These are phyloP conservation scores for Dendrobium catenatum DNA, from an alignment of 106 monocot species.

Conservation along the genomic window DNA sequence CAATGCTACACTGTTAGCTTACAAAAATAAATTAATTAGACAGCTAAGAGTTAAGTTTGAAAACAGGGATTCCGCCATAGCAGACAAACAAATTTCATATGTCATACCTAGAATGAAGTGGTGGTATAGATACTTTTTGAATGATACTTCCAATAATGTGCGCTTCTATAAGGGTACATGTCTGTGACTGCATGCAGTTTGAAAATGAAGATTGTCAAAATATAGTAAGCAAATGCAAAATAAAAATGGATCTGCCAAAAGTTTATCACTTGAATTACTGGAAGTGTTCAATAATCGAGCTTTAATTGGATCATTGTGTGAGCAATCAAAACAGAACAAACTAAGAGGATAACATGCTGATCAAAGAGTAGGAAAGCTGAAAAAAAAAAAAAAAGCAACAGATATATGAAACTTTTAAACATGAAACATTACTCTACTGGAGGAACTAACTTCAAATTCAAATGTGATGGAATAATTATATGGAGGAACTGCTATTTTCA, in stretches of 20 bases:
- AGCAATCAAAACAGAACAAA: background rate
- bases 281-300: background rate
- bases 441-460: background rate
- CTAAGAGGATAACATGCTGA: background rate
- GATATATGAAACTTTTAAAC: background rate
- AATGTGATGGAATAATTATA: background rate
- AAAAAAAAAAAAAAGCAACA: background rate
- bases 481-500: background rate
- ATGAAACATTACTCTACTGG: background rate
- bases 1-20: slow-evolving; percentile 51
- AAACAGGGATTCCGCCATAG: background rate
- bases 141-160: slow-evolving; percentile 73
- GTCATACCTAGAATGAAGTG: slow-evolving; percentile 58
- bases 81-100: background rate
- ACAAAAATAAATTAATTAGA: slow-evolving; percentile 1
- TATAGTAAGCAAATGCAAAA: background rate
- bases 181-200: slow-evolving; percentile 45
- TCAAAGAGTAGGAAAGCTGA: background rate
- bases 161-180: slow-evolving; percentile 67
- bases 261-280: background rate
- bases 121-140: slow-evolving; percentile 68
- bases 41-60: background rate
- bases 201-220: background rate
- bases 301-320: background rate
- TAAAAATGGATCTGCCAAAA: background rate